These are phyloP conservation scores for Cymbopogon flexuosus DNA, from an alignment of 202 grass and related monocot genomes.

Conservation along the genomic window DNA sequence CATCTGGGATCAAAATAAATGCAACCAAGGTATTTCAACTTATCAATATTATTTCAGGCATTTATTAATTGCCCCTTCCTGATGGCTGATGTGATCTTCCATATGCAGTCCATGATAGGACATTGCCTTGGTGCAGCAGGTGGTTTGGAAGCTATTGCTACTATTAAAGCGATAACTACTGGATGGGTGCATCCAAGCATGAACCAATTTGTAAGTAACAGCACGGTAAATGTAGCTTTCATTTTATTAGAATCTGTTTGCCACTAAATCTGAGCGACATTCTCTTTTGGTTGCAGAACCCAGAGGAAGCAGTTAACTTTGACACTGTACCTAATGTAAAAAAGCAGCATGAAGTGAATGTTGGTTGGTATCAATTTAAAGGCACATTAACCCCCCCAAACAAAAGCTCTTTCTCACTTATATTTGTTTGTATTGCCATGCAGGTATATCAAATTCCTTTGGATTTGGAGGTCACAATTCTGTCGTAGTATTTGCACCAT, in stretches of 20 bases:
- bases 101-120: slow-evolving; percentile 90
- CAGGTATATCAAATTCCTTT: slow-evolving; percentile 95
- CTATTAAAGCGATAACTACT: slow-evolving; percentile 82
- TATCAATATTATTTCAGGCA: neutral
- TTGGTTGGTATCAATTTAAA: slow-evolving; percentile 58
- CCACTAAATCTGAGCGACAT: slow-evolving; percentile 10
- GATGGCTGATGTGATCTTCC: slow-evolving; percentile 29
- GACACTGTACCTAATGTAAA: slow-evolving; percentile 87
- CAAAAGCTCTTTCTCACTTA: neutral
- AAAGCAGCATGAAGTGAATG: slow-evolving; percentile 78
- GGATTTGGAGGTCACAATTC: slow-evolving; percentile 98
- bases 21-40: slow-evolving; percentile 71
- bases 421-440: slow-evolving; percentile 23
- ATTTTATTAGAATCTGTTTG: neutral
- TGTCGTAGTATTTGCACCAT: slow-evolving; percentile 90
- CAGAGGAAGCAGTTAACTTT: slow-evolving; percentile 75
- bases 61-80: slow-evolving; percentile 22
- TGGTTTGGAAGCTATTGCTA: slow-evolving; percentile 89
- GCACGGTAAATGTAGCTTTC: neutral
- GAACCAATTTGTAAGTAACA: slow-evolving; percentile 91
- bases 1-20: slow-evolving; percentile 86
- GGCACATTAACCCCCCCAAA: neutral
- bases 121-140: slow-evolving; percentile 89
- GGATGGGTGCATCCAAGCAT: slow-evolving; percentile 97
- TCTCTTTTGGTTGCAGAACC: slow-evolving; percentile 51